Conservation (phyloP, 495 filamentous ascomycete genomes). For the Penicillium desertorum region DNA sequence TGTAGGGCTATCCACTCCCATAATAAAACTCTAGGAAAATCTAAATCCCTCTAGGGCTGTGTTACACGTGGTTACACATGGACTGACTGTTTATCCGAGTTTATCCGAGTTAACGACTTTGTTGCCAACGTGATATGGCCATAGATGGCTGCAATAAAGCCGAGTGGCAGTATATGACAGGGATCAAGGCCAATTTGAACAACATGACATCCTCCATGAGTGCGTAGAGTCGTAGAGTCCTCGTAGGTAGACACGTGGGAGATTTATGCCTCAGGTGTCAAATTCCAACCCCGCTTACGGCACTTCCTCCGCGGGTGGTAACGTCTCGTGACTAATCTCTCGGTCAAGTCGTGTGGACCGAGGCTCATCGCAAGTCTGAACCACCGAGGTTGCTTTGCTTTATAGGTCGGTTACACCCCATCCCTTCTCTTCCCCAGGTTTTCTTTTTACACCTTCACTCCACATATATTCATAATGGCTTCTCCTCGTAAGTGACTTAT, state of each 20-base stretch:
- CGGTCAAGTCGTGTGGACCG: constrained; percentile 14
- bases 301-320: not conserved
- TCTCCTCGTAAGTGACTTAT: constrained; percentile 69
- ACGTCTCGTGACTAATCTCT: constrained; percentile 10
- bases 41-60: not conserved
- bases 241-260: not conserved
- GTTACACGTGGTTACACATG: not conserved
- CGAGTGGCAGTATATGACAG: not conserved
- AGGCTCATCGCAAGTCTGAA: constrained; percentile 20
- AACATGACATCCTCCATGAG: not conserved
- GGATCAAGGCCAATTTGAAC: not conserved
- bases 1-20: not conserved
- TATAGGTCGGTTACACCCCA: constrained; percentile 12
- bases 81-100: not conserved
- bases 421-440: constrained; percentile 23
- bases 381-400: constrained; percentile 18
- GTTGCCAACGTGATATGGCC: not conserved
- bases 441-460: constrained; percentile 17
- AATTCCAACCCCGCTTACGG: constrained; percentile 4
- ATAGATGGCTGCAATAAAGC: not conserved
- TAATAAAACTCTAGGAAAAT: not conserved
- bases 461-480: constrained; percentile 58
- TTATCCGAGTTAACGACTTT: not conserved
- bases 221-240: not conserved
- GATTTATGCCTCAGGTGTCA: not conserved